Evolutionary conservation across 2,329 filamentous ascomycete species (phyloP), one percentile per base, ranked within the genome.

Genomic region (Aspergillus sp.): DNA sequence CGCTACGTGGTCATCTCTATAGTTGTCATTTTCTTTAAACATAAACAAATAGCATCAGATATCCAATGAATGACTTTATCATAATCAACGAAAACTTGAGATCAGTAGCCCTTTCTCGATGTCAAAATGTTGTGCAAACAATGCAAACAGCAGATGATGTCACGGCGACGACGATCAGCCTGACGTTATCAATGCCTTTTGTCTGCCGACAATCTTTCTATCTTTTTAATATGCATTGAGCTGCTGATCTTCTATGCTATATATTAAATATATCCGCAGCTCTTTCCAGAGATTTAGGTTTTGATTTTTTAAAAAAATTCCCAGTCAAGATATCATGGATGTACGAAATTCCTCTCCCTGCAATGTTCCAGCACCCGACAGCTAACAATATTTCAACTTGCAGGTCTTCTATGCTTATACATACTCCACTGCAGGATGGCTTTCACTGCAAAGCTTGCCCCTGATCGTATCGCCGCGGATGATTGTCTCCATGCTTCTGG

Each of bases 381-480:
- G 27, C 44, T 44, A 52, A 50, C 45, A n/a, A 11, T 12, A 5
- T 39, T 31, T n/a, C 38, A 37, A 7, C 9, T n/a, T 10, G 10
- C 33, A 73, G 69, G 67, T 67, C 35, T 73, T 72, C 51, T 64
- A 67, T 43, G 44, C 61, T n/a, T 74, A 74, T 53, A 68, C 66
- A 8, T 73, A 70, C 47, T 60, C 65, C 40, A 71, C 70, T 11
- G 64, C 64, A 32, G 66, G 54, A 50, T 74, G 71, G 71, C 61
- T 74, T 26, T 53, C 57, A 2, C 45, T 74, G 11, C 70, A 74
- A 50, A 68, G 69, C 33, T 36, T 79, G 8, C 73, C 81, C 0
- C 70, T 86, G 47, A 73, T 85, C 42, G 54, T 75, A 5, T 75
- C 77, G 5, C 83, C 83, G 0, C 78, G 75, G 27, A 71, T 86